Base-by-base conservation (phyloP, 2,329 filamentous ascomycete genomes). In the Stagonosporopsis tanaceti region DNA sequence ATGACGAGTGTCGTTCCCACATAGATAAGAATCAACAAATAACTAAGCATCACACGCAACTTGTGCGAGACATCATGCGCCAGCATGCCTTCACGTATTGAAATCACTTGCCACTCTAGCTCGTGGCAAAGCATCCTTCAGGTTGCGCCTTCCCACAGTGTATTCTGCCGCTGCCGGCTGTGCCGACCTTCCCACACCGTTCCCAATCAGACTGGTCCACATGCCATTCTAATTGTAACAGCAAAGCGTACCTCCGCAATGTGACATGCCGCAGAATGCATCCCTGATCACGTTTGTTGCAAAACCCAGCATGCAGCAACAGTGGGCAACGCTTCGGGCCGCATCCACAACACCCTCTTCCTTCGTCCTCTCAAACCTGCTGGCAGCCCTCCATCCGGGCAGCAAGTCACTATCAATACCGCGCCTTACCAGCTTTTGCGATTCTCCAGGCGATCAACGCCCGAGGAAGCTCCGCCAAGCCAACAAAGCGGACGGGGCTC, bases 1-100 rank as follows among this genome's bases (percentile, higher is more conserved):
- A 71, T 70, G 65, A 68, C 62, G 65, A 61, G 67, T 64, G 55
- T 50, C 35, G 25, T 35, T 44, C n/a, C 15, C 44, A 52, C 37
- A 57, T 52, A 47, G 38, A 44, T 12, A 6, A 24, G 34, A 57
- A 45, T 5, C 32, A 47, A 39, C 9, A 38, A 22, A n/a, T 34
- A 34, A 6, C 25, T 27, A 11, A 44, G 12, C 22, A 30, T 25
- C 41, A 42, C 27, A 46, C 35, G 28, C 28, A 17, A 41, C 6
- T 37, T 22, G 37, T 22, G 12, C 20, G 17, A 22, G 9, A 11
- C 2, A 22, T 39, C 9, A 39, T 20, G 42, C 8, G 37, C 40
- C 25, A 12, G 14, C 12, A 6, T 50, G 2, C 14, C 25, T 50
- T 6, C 8, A 22, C 27, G 15, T n/a, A 24, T 41, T 12, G 28